Conservation (phyloP, 2,329 filamentous ascomycete species). For the Mycosphaerelloides madeirae region DNA sequence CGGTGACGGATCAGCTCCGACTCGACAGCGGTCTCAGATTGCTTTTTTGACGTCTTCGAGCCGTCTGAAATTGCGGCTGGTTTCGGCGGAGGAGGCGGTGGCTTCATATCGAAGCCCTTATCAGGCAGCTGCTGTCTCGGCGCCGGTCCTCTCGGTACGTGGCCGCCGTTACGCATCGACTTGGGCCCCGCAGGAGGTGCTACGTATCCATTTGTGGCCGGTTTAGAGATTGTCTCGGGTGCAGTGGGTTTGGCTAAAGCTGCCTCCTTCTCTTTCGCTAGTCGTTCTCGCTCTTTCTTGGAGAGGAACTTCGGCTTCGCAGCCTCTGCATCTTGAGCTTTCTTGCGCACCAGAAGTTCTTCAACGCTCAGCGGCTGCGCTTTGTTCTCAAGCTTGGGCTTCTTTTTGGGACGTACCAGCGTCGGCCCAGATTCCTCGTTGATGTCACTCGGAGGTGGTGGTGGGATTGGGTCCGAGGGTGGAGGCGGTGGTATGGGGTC, state of each 20-base stretch:
- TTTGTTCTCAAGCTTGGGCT: conserved; percentile 48
- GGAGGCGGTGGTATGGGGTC: conserved; percentile 7
- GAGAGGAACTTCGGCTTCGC: conserved; percentile 85
- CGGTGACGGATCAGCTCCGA: conserved; percentile 69
- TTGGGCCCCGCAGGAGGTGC: conserved; percentile 58
- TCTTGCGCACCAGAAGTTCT: conserved; percentile 78
- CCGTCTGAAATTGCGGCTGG: conserved; percentile 33
- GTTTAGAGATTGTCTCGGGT: conserved; percentile 23
- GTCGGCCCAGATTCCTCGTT: conserved; percentile 3
- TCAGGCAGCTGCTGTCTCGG: conserved; percentile 42
- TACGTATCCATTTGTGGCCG: conserved; percentile 5
- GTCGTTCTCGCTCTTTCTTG: conserved; percentile 72
- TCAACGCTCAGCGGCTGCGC: conserved; percentile 70
- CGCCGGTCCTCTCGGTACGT: conserved; percentile 47
- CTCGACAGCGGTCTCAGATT: conserved; percentile 58
- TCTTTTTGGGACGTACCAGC: conserved; percentile 17
- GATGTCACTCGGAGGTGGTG: conserved; percentile 2
- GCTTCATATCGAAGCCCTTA: conserved; percentile 49
- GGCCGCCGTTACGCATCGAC: conserved; percentile 55
- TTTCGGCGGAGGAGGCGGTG: conserved; percentile 46
- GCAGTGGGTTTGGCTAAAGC: conserved; percentile 56
- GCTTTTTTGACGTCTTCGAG: conserved; percentile 40
- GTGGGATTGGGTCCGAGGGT: conserved; percentile 1
- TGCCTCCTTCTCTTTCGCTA: conserved; percentile 74
- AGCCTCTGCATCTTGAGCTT: conserved; percentile 75